Evolutionary conservation across 164 flowering plant species (phyloP).

Genomic region (Dillenia suffruticosa): DNA sequence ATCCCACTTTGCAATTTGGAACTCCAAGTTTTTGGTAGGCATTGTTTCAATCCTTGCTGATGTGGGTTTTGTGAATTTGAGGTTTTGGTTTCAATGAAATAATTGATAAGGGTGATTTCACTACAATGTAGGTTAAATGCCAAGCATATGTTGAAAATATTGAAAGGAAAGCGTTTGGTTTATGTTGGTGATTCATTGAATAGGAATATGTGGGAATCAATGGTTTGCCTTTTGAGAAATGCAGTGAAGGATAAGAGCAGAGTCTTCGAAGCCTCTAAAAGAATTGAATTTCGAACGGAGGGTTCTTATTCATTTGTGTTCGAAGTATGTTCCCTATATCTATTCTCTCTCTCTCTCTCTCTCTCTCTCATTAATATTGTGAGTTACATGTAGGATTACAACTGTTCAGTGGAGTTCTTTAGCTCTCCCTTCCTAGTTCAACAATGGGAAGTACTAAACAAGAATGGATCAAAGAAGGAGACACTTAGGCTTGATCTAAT

Average conservation of each 20-base stretch:
- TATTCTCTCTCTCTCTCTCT: background rate
- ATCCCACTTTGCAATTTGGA: too few relatives aligned
- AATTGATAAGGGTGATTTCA: background rate
- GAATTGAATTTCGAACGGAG: conserved; percentile 26
- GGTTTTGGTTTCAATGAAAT: background rate
- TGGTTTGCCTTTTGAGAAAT: conserved; percentile 39
- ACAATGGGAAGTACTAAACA: conserved; percentile 38
- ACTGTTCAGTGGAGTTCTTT: conserved; percentile 40
- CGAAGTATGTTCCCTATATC: conserved; percentile 11
- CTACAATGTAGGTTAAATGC: conserved; percentile 32
- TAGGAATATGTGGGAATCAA: conserved; percentile 61
- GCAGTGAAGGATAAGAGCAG: conserved; percentile 25
- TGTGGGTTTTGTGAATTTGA: background rate
- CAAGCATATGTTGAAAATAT: conserved; percentile 25
- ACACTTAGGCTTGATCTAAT: conserved; percentile 47
- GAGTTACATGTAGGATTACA: conserved; percentile 29
- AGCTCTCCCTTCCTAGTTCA: conserved; percentile 43
- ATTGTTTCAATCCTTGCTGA: background rate
- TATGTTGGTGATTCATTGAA: conserved; percentile 54
- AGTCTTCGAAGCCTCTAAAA: conserved; percentile 39
- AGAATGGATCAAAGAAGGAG: conserved; percentile 38
- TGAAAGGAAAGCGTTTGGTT: conserved; percentile 44
- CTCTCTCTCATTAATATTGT: background rate
- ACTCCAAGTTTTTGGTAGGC: too few relatives aligned
- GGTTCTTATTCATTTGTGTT: conserved; percentile 34